phyloP scores from a whole-genome alignment of 2,329 filamentous ascomycete species.

The Thermoascus crustaceus region DNA sequence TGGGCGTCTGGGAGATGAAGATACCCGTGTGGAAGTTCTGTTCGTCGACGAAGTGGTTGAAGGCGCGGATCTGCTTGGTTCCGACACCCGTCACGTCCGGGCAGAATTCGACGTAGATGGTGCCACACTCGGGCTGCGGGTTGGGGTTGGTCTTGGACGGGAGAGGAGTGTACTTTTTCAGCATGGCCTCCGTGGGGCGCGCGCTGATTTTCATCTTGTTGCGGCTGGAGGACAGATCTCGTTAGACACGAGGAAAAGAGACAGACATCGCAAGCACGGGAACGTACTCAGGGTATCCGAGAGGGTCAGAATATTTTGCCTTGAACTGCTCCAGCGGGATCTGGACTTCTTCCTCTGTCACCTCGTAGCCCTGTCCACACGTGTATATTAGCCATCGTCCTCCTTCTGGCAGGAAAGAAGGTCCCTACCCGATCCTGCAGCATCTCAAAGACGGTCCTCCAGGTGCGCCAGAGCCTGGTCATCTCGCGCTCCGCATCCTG shows the following conservation, averaged over 20 bases:
- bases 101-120: constrained; percentile 90
- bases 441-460: constrained; percentile 93
- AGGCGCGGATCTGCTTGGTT: constrained; percentile 84
- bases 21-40: constrained; percentile 85
- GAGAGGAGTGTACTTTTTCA: constrained; percentile 70
- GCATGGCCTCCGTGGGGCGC: constrained; percentile 74
- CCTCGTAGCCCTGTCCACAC: constrained; percentile 75
- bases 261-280: constrained; percentile 9
- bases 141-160: constrained; percentile 61
- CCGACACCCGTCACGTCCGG: constrained; percentile 65
- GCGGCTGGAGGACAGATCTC: constrained; percentile 49
- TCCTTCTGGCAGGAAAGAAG: constrained; percentile 5
- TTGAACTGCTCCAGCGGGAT: constrained; percentile 80
- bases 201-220: constrained; percentile 80
- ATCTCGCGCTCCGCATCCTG: constrained; percentile 34
- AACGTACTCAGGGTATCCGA: constrained; percentile 68
- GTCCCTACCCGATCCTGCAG: constrained; percentile 70
- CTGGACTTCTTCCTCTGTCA: constrained; percentile 80
- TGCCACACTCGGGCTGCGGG: constrained; percentile 68
- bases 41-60: constrained; percentile 71
- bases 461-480: constrained; percentile 82
- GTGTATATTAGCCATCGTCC: constrained; percentile 11
- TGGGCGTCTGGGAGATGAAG: constrained; percentile 73
- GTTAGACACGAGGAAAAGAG: constrained; percentile 1
- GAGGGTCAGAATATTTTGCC: constrained; percentile 59